Conservation (phyloP, 768 basidiomycete species). For the Chiua virens region DNA sequence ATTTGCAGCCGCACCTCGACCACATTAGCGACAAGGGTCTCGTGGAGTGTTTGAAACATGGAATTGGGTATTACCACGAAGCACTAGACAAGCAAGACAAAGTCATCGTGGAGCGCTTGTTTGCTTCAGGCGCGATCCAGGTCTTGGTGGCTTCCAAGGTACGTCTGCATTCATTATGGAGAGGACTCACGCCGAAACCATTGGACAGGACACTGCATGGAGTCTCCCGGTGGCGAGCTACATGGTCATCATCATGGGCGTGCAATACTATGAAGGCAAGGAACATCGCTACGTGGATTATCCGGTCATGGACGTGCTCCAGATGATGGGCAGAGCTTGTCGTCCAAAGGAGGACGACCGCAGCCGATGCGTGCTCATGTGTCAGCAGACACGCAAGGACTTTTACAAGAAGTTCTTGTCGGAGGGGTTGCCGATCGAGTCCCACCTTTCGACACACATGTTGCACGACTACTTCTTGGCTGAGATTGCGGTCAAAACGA, state of each 20-base stretch:
- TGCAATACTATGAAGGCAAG: slow-evolving; percentile 93
- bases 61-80: slow-evolving; percentile 95
- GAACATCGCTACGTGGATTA: slow-evolving; percentile 98
- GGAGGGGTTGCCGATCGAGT: slow-evolving; percentile 97
- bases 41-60: slow-evolving; percentile 80
- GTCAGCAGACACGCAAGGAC: slow-evolving; percentile 95
- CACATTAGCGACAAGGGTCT: slow-evolving; percentile 76
- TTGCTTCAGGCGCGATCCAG: slow-evolving; percentile 93
- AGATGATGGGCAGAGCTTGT: slow-evolving; percentile 99
- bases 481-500: slow-evolving; percentile 97
- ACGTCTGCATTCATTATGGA: slow-evolving; percentile 14
- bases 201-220: slow-evolving; percentile 87
- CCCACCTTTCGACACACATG: slow-evolving; percentile 84
- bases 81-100: slow-evolving; percentile 91
- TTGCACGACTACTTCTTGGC: slow-evolving; percentile 98
- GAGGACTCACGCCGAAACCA: neutral
- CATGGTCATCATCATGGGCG: slow-evolving; percentile 99
- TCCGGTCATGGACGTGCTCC: slow-evolving; percentile 96
- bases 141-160: slow-evolving; percentile 93
- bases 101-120: slow-evolving; percentile 87
- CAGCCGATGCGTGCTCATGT: slow-evolving; percentile 95
- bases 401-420: slow-evolving; percentile 99
- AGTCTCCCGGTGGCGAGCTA: slow-evolving; percentile 90
- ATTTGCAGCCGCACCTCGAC: slow-evolving; percentile 86
- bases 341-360: slow-evolving; percentile 85